Percentiles rank a stretch among this genome's conserved stretches.
phyloP scores from a whole-genome alignment of 2,329 filamentous ascomycete genomes.

The Coniochaeta hoffmannii region DNA sequence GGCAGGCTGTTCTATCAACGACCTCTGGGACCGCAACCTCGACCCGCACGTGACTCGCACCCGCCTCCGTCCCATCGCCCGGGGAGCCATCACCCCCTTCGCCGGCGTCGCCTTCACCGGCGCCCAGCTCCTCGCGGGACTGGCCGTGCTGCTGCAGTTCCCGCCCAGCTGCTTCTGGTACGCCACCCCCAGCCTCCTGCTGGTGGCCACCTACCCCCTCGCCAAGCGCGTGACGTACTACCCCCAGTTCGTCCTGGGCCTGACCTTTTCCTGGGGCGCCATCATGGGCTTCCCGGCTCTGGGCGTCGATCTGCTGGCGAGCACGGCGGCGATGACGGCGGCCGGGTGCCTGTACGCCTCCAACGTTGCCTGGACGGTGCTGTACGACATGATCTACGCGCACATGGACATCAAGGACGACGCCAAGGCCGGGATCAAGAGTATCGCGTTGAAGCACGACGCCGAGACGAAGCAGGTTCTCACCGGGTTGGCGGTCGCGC shows the following conservation, averaged over 20 bases:
- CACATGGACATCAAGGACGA: slow-evolving; percentile 90
- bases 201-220: slow-evolving; percentile 72
- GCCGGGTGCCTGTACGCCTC: slow-evolving; percentile 67
- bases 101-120: slow-evolving; percentile 70
- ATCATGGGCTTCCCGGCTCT: slow-evolving; percentile 83
- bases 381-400: slow-evolving; percentile 91
- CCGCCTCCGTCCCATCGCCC: slow-evolving; percentile 70
- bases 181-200: slow-evolving; percentile 63
- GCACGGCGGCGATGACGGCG: slow-evolving; percentile 54
- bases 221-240: slow-evolving; percentile 85
- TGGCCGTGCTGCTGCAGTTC: slow-evolving; percentile 70
- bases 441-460: slow-evolving; percentile 74
- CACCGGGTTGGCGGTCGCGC: slow-evolving; percentile 59
- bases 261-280: slow-evolving; percentile 86
- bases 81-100: slow-evolving; percentile 65
- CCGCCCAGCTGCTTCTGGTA: slow-evolving; percentile 68
- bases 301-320: slow-evolving; percentile 63
- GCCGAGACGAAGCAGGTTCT: slow-evolving; percentile 70
- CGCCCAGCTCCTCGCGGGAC: slow-evolving; percentile 63
- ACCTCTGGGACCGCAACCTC: slow-evolving; percentile 82
- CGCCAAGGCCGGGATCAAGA: slow-evolving; percentile 79
- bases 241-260: slow-evolving; percentile 72
- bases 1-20: slow-evolving; percentile 83
- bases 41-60: slow-evolving; percentile 75
- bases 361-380: slow-evolving; percentile 77